Evolutionary conservation across 495 filamentous ascomycete species (phyloP).

Genomic region (Penicillium turbatum): DNA sequence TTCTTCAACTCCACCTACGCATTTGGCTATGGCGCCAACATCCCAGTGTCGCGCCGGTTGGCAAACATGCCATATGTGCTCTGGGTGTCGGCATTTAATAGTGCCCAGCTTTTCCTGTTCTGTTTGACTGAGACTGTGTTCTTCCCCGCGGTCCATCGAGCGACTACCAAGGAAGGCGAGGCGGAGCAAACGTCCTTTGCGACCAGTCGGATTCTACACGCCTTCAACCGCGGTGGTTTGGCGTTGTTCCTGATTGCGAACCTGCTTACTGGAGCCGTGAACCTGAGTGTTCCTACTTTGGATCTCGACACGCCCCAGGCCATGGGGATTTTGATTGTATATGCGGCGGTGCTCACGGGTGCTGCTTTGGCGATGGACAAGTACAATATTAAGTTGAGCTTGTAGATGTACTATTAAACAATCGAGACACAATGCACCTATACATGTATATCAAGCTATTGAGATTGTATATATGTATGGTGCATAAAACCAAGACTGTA

Average conservation of each 20-base stretch:
- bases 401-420: conserved; percentile 39
- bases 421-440: conserved; percentile 3
- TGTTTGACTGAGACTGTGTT: conserved; percentile 69
- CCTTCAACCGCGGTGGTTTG: conserved; percentile 86
- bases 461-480: no score
- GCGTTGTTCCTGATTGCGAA: conserved; percentile 86
- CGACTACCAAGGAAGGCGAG: conserved; percentile 39
- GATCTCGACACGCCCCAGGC: conserved; percentile 56
- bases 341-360: conserved; percentile 61
- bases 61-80: conserved; percentile 92
- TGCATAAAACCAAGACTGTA: background rate
- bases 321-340: conserved; percentile 70
- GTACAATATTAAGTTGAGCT: conserved; percentile 65
- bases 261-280: conserved; percentile 80
- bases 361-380: conserved; percentile 68
- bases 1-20: conserved; percentile 59
- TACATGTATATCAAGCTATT: no score
- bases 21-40: conserved; percentile 57
- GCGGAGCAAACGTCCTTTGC: conserved; percentile 60
- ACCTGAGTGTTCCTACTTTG: conserved; percentile 78
- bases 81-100: conserved; percentile 89
- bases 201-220: conserved; percentile 71
- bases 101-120: conserved; percentile 69
- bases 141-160: conserved; percentile 67
- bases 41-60: conserved; percentile 78